Evolutionary conservation across 2,329 filamentous ascomycete species (phyloP).

Genomic region (Huntiella decipiens): DNA sequence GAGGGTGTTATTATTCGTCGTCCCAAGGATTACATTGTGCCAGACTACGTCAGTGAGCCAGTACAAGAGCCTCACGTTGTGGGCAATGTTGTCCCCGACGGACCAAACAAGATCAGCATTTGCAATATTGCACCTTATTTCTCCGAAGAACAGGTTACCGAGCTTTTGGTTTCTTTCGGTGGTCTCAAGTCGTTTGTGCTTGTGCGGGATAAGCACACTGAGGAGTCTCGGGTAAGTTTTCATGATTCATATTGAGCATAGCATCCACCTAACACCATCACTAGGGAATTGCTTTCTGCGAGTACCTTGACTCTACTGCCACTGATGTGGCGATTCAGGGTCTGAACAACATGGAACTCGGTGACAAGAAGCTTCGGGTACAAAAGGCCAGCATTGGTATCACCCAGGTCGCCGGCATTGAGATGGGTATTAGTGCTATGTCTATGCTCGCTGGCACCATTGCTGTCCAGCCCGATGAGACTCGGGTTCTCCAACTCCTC

Average conservation of each 20-base stretch:
- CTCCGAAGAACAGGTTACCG: conserved; percentile 75
- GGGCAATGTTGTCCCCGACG: conserved; percentile 58
- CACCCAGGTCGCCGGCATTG: conserved; percentile 77
- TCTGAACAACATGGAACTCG: conserved; percentile 82
- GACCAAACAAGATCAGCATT: conserved; percentile 86
- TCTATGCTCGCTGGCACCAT: conserved; percentile 89
- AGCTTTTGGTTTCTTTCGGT: conserved; percentile 78
- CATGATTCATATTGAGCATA: background rate
- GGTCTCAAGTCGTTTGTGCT: conserved; percentile 82
- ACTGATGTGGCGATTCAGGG: conserved; percentile 81
- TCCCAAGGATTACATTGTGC: conserved; percentile 94
- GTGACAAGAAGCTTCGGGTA: conserved; percentile 70
- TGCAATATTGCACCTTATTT: conserved; percentile 78
- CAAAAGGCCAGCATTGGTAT: conserved; percentile 79
- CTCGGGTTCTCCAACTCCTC: conserved; percentile 73
- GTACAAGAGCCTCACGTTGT: conserved; percentile 18
- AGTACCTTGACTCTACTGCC: conserved; percentile 58
- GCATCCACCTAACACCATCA: conserved; percentile 16
- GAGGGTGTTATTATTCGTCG: conserved; percentile 58
- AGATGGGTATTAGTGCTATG: conserved; percentile 95
- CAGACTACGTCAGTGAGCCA: conserved; percentile 25
- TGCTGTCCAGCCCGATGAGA: conserved; percentile 57
- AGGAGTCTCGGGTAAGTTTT: conserved; percentile 61
- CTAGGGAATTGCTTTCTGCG: conserved; percentile 89
- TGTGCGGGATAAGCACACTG: conserved; percentile 69